phyloP scores from a whole-genome alignment of 805 yeast species.

The Isabelozyma rhagii region DNA sequence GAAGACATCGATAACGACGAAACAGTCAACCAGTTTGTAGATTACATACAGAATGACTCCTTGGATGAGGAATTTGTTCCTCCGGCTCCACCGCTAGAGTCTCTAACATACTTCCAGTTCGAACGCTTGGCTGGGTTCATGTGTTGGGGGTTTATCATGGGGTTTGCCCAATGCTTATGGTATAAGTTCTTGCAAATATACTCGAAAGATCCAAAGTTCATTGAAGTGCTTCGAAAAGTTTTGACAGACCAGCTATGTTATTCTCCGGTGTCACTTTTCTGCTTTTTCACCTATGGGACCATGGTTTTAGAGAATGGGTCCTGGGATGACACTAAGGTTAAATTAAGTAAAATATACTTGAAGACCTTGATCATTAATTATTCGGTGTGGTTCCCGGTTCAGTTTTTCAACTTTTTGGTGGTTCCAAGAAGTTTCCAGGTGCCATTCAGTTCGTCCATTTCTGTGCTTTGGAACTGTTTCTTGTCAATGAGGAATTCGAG shows the following conservation, averaged over 20 bases:
- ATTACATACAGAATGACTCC: conserved; percentile 27
- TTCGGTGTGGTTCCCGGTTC: conserved; percentile 81
- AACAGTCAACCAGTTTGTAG: conserved; percentile 22
- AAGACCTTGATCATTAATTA: conserved; percentile 66
- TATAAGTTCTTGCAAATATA: conserved; percentile 80
- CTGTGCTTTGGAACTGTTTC: conserved; percentile 93
- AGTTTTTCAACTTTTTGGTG: conserved; percentile 66
- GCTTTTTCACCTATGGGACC: conserved; percentile 82
- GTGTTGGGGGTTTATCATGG: conserved; percentile 81
- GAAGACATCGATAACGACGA: conserved; percentile 11
- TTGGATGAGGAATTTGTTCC: neutral
- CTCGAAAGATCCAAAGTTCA: conserved; percentile 76
- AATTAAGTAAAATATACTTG: conserved; percentile 63
- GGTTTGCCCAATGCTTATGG: conserved; percentile 88
- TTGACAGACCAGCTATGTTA: conserved; percentile 85
- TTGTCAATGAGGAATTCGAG: conserved; percentile 67
- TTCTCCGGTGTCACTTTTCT: conserved; percentile 80
- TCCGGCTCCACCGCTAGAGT: conserved; percentile 7
- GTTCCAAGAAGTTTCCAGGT: conserved; percentile 78
- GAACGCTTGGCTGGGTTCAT: conserved; percentile 74
- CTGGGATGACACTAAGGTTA: conserved; percentile 57
- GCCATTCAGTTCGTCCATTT: conserved; percentile 82
- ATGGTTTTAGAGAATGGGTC: conserved; percentile 75
- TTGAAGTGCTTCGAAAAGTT: conserved; percentile 82
- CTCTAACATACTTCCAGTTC: conserved; percentile 53